Base-by-base conservation (phyloP, 2,329 filamentous ascomycete genomes). In the Curvularia sp. region DNA sequence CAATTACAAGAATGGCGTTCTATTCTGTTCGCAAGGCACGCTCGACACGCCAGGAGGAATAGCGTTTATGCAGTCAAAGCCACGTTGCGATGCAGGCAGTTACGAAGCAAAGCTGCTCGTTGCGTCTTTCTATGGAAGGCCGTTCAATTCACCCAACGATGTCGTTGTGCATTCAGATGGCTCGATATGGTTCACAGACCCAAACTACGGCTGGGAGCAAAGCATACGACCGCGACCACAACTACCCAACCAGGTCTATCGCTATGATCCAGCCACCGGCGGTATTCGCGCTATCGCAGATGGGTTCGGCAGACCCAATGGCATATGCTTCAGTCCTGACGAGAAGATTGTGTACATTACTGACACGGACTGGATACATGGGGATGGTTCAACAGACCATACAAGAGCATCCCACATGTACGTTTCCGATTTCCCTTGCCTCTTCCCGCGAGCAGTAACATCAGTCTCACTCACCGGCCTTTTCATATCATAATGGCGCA, bases 141-240 rank as follows among this genome's bases (percentile, higher is more conserved):
- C 77, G 57, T 77, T 80, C 68, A 79, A 78, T 57, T 74, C 71
- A 4, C 64, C 77, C 46, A 75, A 80, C 55, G 79, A 81, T 42
- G 62, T 79, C 1, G 69, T 73, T 25, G 69, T 80, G 8, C 75
- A 79, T 49, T 66, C 67, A 0, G 72, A 76, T 5, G 77, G 78
- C 39, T 74, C 76, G 18, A 75, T 82, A 53, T 82, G 80, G 78
- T 82, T 82, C 66, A 81, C 80, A 1, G 80, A 82, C 57, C 77
- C 78, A 6, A 57, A 69, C 27, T 71, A 68, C 28, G 69, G 66
- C 19, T 65, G 47, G 27, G 61, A 68, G 19, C 66, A 70, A 39
- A 64, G 61, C 13, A 66, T 67, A 28, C 66, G 67, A 19, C 69
- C 73, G 1, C 47, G 25, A 3, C 69, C 70, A 5, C 48, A 65